Percentiles rank a stretch among this genome's conserved stretches.
These are phyloP conservation scores for Podaxis sp. DNA, from an alignment of 768 basidiomycete species.

Conservation along the genomic window DNA sequence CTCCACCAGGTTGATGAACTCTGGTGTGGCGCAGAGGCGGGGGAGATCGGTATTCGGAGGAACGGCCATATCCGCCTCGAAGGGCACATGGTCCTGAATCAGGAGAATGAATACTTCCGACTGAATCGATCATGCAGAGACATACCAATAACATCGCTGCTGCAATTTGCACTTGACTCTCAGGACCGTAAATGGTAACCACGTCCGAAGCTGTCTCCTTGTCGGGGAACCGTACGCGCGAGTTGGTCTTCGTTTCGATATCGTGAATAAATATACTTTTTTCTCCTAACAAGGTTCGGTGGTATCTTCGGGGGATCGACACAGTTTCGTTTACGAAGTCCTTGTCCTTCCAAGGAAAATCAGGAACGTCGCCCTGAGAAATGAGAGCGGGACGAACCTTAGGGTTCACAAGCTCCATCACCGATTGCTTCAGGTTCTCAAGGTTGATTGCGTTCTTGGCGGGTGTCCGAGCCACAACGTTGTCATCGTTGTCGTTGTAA, in stretches of 20 bases:
- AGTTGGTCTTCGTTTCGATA: slow-evolving; percentile 96
- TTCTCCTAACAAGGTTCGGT: slow-evolving; percentile 92
- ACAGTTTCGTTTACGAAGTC: slow-evolving; percentile 95
- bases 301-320: slow-evolving; percentile 91
- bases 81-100: slow-evolving; percentile 87
- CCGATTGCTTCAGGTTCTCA: slow-evolving; percentile 91
- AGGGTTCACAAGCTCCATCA: slow-evolving; percentile 97
- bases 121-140: slow-evolving; percentile 6
- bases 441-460: slow-evolving; percentile 96
- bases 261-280: slow-evolving; percentile 97
- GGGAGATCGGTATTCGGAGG: slow-evolving; percentile 82
- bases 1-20: slow-evolving; percentile 84
- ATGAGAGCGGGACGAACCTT: slow-evolving; percentile 55
- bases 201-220: slow-evolving; percentile 94
- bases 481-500: slow-evolving; percentile 97
- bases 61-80: slow-evolving; percentile 92
- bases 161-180: slow-evolving; percentile 95
- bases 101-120: neutral
- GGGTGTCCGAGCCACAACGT: slow-evolving; percentile 96
- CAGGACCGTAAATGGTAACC: slow-evolving; percentile 95
- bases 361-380: slow-evolving; percentile 5
- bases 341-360: slow-evolving; percentile 65
- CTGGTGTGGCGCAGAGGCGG: slow-evolving; percentile 70
- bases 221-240: slow-evolving; percentile 87
- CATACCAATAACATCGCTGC: slow-evolving; percentile 91